Evolutionary conservation across 768 basidiomycete species (phyloP), one percentile per base, ranked within the genome.

Genomic region (Rickenella mellea): DNA sequence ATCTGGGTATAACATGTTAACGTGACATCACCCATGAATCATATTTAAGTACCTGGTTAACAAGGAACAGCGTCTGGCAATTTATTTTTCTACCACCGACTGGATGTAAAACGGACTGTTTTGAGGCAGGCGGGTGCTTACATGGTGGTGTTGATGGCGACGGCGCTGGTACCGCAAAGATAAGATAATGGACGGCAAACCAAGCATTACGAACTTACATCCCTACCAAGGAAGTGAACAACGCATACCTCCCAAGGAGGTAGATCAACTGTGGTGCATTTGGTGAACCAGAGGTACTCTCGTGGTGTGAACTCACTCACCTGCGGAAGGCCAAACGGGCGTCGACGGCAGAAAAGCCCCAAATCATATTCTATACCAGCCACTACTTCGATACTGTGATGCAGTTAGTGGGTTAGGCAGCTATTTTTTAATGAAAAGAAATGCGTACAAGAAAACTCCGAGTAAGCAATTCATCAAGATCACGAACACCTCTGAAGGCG

Each of bases 301-400:
- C n/a, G n/a, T n/a, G n/a, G n/a, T n/a, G 19, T 33, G 3, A 45
- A 20, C 9, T 41, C 9, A 38, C 63, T 33, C 53, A 83, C 79
- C 75, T 83, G 59, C 40, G 81, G 80, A 80, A 80, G 83, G 31
- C 62, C 68, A 57, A 82, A 81, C 35, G 50, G 63, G 50, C 70
- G 73, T 58, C 69, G 70, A 30, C 79, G 66, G 9, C 69, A 61
- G 48, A 83, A 49, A 47, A 71, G 74, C 44, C 74, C 64, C 76
- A 74, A 80, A 56, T 83, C 81, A 50, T 81, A 83, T 44, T 67
- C 54, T 43, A 81, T 55, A 17, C 78, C 77, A 9, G 70, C 72
- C 47, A 71, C 66, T 61, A 76, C 78, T 55, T 83, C 80, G 79
- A 80, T 82, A 38, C 79, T 82, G 48, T 44, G 39, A 22, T 31